phyloP scores from a whole-genome alignment of 257 asterid species.

The Przewalskia tangutica region DNA sequence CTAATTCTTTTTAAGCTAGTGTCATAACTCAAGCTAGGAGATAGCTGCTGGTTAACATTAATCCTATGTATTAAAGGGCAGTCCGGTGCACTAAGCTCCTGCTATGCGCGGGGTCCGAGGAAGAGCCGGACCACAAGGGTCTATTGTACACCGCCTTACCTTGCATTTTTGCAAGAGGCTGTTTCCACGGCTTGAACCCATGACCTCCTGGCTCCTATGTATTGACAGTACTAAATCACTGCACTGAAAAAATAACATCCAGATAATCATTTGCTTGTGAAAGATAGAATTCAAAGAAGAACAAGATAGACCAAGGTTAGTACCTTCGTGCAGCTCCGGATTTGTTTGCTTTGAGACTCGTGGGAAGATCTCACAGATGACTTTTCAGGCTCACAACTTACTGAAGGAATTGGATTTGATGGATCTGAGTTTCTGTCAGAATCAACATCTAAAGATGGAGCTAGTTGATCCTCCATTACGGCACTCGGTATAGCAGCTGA shows the following conservation, averaged over 20 bases:
- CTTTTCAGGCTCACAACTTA: slow-evolving; percentile 63
- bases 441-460: slow-evolving; percentile 28
- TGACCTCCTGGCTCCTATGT: neutral
- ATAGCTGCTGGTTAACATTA: neutral
- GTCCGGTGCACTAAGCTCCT: too few relatives aligned
- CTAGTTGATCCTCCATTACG: slow-evolving; percentile 41
- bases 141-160: too few relatives aligned
- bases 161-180: too few relatives aligned
- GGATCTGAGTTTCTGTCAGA: slow-evolving; percentile 59
- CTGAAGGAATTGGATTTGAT: slow-evolving; percentile 49
- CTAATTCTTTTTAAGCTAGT: neutral
- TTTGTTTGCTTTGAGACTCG: slow-evolving; percentile 57
- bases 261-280: neutral
- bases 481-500: slow-evolving; percentile 26
- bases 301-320: neutral
- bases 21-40: neutral
- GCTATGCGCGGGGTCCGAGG: too few relatives aligned
- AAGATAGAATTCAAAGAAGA: neutral
- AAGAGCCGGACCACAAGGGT: too few relatives aligned
- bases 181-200: too few relatives aligned
- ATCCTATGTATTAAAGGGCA: neutral
- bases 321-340: slow-evolving; percentile 88
- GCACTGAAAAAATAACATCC: neutral
- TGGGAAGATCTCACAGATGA: slow-evolving; percentile 63
- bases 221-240: neutral